These are phyloP conservation scores for Cucumis melo DNA, from an alignment of 306 rosid species.

Conservation along the genomic window DNA sequence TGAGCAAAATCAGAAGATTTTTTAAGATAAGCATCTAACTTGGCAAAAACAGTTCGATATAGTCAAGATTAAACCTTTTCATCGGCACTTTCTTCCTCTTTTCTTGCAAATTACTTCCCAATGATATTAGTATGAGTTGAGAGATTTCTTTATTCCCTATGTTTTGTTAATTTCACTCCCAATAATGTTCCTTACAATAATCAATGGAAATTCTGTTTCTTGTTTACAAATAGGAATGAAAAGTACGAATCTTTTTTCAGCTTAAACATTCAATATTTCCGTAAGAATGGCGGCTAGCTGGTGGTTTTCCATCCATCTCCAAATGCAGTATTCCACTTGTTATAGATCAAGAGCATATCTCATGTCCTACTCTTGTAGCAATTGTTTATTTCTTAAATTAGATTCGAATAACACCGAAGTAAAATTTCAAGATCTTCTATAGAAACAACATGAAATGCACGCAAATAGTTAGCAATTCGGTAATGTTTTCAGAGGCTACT, in stretches of 20 bases:
- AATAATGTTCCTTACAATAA: neutral
- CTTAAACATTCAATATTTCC: neutral
- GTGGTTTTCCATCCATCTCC: neutral
- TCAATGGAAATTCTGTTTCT: neutral
- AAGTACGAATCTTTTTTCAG: neutral
- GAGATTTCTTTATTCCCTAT: too few relatives aligned
- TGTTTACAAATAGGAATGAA: neutral
- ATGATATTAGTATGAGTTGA: neutral
- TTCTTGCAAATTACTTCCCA: neutral
- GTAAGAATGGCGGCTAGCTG: neutral
- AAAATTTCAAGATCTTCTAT: constrained; percentile 10
- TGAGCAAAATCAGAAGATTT: neutral
- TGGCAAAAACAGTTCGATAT: neutral
- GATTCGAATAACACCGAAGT: neutral
- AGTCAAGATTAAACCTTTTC: neutral
- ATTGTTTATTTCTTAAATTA: neutral
- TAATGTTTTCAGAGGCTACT: neutral
- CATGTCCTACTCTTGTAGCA: neutral
- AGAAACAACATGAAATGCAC: neutral
- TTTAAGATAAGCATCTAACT: neutral
- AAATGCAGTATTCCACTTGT: neutral
- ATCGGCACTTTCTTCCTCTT: neutral
- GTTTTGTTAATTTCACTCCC: too few relatives aligned
- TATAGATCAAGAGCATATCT: neutral
- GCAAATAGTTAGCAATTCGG: constrained; percentile 1